These are phyloP conservation scores for Trichocladium antarcticum DNA, from an alignment of 495 filamentous ascomycete species.

Conservation along the genomic window DNA sequence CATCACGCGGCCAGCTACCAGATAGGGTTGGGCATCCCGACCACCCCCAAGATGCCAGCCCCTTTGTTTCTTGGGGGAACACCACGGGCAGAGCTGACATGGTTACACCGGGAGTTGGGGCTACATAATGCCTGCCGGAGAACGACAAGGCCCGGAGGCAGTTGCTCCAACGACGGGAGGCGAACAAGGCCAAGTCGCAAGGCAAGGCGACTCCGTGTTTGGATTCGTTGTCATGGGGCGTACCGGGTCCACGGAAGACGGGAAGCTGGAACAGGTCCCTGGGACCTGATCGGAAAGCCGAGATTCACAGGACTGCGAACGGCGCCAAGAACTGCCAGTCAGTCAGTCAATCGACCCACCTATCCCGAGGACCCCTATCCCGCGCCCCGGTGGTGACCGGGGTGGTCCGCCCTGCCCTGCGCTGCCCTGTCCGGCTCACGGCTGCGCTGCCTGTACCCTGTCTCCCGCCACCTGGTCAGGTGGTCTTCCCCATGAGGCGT, in stretches of 20 bases:
- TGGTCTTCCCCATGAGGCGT: constrained; percentile 1
- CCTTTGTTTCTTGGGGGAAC: no score
- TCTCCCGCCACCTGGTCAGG: neutral
- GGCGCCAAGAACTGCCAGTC: constrained; percentile 15
- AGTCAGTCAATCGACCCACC: constrained; percentile 11
- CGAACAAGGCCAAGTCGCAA: constrained; percentile 6
- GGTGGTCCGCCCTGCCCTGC: constrained; percentile 2
- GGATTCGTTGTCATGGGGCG: constrained; percentile 17
- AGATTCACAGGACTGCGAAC: constrained; percentile 19
- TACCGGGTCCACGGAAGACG: constrained; percentile 14
- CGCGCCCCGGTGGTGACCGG: no score
- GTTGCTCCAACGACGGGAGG: constrained; percentile 5
- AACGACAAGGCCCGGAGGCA: neutral
- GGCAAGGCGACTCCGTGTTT: constrained; percentile 19
- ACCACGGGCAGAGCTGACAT: neutral
- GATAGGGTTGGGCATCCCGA: no score
- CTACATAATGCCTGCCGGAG: neutral
- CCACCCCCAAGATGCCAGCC: no score
- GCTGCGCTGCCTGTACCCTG: neutral
- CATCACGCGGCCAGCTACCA: no score
- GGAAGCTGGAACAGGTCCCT: constrained; percentile 7
- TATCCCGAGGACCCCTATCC: neutral
- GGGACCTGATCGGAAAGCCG: constrained; percentile 8
- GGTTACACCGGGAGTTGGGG: constrained; percentile 1
- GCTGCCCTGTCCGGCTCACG: neutral